phyloP scores from a whole-genome alignment of 2,329 filamentous ascomycete genomes.

The Ilyonectria robusta region DNA sequence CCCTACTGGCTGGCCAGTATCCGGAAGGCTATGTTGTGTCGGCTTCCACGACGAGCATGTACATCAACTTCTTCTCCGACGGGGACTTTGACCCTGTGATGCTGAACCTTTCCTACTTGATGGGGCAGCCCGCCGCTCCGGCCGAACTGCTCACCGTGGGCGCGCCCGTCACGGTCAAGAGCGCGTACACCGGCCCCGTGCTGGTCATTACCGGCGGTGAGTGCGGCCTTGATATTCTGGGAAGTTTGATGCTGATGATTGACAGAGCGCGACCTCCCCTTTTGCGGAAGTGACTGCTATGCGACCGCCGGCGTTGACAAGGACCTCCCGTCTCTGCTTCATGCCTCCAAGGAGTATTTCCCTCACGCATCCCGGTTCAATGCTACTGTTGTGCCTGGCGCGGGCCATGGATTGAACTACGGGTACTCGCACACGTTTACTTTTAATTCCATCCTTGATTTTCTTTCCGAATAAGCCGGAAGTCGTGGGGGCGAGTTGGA shows the following conservation, averaged over 20 bases:
- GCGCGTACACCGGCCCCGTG: slow-evolving; percentile 66
- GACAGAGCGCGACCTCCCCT: slow-evolving; percentile 64
- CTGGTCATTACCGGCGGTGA: slow-evolving; percentile 71
- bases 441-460: slow-evolving; percentile 56
- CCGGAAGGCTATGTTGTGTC: slow-evolving; percentile 68
- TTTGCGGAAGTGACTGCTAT: slow-evolving; percentile 74
- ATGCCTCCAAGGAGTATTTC: slow-evolving; percentile 58
- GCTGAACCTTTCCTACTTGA: slow-evolving; percentile 60
- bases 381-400: slow-evolving; percentile 66
- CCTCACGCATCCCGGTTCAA: slow-evolving; percentile 64
- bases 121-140: slow-evolving; percentile 69
- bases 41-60: slow-evolving; percentile 61
- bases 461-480: slow-evolving; percentile 45
- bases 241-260: slow-evolving; percentile 27
- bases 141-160: slow-evolving; percentile 73
- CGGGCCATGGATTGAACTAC: slow-evolving; percentile 67
- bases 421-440: slow-evolving; percentile 53
- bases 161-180: slow-evolving; percentile 51
- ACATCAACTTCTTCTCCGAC: slow-evolving; percentile 67
- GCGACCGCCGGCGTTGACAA: slow-evolving; percentile 56
- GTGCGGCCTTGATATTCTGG: slow-evolving; percentile 28
- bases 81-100: slow-evolving; percentile 69
- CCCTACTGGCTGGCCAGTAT: slow-evolving; percentile 50
- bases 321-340: slow-evolving; percentile 59
- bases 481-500: not conserved